Percentiles rank a stretch among this genome's conserved stretches.
Evolutionary conservation across 805 yeast genomes (phyloP).

Genomic region (Scheffersomyces amazonensis): DNA sequence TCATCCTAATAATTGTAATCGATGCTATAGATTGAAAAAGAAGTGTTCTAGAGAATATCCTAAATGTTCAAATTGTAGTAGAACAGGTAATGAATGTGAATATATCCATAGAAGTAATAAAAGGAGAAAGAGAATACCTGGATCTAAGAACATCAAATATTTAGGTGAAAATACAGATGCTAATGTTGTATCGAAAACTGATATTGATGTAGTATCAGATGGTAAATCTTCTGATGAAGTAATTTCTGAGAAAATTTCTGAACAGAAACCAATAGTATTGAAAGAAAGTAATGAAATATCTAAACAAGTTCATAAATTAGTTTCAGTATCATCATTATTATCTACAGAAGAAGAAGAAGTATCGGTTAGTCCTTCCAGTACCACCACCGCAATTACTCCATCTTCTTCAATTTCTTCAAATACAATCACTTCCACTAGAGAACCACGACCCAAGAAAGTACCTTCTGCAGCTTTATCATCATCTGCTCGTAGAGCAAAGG

Average conservation of each 20-base stretch:
- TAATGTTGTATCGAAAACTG: neutral
- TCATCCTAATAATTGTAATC: constrained; percentile 35
- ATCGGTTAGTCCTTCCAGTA: neutral
- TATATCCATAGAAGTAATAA: constrained; percentile 31
- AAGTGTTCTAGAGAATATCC: constrained; percentile 40
- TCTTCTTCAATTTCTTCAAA: neutral
- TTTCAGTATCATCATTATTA: constrained; percentile 20
- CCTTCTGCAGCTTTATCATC: constrained; percentile 5
- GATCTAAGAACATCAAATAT: neutral
- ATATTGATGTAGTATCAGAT: neutral
- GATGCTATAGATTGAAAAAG: constrained; percentile 42
- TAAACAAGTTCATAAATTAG: constrained; percentile 13
- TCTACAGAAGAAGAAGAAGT: constrained; percentile 10
- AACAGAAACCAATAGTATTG: neutral
- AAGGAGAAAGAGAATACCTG: constrained; percentile 13
- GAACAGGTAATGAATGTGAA: constrained; percentile 33
- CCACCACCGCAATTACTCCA: neutral
- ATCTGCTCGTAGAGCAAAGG: constrained; percentile 4
- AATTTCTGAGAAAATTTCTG: too few relatives aligned
- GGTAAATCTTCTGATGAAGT: neutral
- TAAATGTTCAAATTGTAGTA: constrained; percentile 33
- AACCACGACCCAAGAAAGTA: constrained; percentile 1
- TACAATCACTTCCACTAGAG: neutral
- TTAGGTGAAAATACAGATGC: neutral
- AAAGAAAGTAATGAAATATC: neutral